These are phyloP conservation scores for Prunus mongolica DNA, from an alignment of 306 rosid species.

Conservation along the genomic window DNA sequence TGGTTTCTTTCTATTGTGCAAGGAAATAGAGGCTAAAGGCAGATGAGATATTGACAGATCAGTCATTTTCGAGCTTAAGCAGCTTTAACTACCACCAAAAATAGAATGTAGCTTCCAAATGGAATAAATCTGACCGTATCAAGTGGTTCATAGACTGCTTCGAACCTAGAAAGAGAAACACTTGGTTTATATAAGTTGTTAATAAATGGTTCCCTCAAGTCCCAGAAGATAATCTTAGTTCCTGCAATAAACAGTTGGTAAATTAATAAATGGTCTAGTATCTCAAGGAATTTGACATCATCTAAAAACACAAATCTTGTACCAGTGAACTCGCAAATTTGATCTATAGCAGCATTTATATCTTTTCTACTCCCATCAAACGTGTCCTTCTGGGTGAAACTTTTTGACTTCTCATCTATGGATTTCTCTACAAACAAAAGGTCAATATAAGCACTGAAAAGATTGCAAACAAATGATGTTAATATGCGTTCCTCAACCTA, in stretches of 20 bases:
- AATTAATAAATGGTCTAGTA: slow-evolving; percentile 19
- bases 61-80: slow-evolving; percentile 9
- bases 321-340: slow-evolving; percentile 90
- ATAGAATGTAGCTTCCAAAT: slow-evolving; percentile 8
- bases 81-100: slow-evolving; percentile 20
- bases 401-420: slow-evolving; percentile 61
- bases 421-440: slow-evolving; percentile 56
- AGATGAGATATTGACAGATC: not conserved
- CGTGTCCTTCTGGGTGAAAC: slow-evolving; percentile 54
- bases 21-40: not conserved
- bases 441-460: slow-evolving; percentile 11
- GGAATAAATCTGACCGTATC: slow-evolving; percentile 60
- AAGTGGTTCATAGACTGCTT: slow-evolving; percentile 78
- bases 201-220: slow-evolving; percentile 82
- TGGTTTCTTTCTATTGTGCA: not conserved
- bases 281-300: slow-evolving; percentile 12
- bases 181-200: slow-evolving; percentile 80
- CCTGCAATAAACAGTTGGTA: slow-evolving; percentile 52
- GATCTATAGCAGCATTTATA: slow-evolving; percentile 84
- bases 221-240: slow-evolving; percentile 94
- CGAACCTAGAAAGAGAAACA: slow-evolving; percentile 72
- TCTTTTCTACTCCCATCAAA: slow-evolving; percentile 90
- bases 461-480: not conserved
- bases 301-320: slow-evolving; percentile 11
- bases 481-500: not conserved